Evolutionary conservation across 345 rosid species (phyloP).

Genomic region (Xanthoceras sorbifolium): DNA sequence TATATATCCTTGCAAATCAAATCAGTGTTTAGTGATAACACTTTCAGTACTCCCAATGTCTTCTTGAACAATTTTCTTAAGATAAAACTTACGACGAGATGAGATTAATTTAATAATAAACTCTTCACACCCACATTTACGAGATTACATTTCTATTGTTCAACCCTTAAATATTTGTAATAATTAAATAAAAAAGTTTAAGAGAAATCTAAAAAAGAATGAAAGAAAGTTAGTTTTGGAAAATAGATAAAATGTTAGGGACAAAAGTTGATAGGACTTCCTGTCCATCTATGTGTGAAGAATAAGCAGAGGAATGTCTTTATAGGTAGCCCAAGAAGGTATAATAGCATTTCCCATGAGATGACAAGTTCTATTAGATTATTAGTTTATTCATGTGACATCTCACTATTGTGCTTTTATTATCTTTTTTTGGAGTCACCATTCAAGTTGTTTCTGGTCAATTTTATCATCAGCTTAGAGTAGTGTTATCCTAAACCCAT

Average conservation of each 20-base stretch:
- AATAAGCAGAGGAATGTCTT: conserved; percentile 21
- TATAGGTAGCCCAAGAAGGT: conserved; percentile 14
- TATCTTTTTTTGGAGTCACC: not conserved
- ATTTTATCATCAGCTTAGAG: not conserved
- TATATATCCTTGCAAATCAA: conserved; percentile 7
- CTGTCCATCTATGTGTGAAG: not conserved
- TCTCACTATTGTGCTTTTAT: not conserved
- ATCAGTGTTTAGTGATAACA: conserved; percentile 3
- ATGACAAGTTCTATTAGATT: conserved; percentile 10
- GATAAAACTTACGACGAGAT: not conserved
- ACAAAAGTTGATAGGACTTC: conserved; percentile 20
- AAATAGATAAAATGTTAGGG: conserved; percentile 5
- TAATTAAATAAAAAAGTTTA: too few relatives aligned
- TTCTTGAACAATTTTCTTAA: not conserved
- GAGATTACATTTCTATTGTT: too few relatives aligned
- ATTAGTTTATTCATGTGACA: not conserved
- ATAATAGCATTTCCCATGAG: conserved; percentile 17
- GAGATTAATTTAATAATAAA: too few relatives aligned
- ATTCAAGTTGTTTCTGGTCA: not conserved
- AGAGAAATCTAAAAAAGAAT: not conserved
- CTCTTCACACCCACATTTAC: too few relatives aligned
- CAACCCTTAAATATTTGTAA: too few relatives aligned
- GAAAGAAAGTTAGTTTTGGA: conserved; percentile 11
- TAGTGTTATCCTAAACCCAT: not conserved
- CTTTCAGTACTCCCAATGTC: not conserved